A percentile compares a stretch with the other conserved stretches of the same genome.
Conservation (phyloP, 345 rosid species). For the Moricandia moricandioides region DNA sequence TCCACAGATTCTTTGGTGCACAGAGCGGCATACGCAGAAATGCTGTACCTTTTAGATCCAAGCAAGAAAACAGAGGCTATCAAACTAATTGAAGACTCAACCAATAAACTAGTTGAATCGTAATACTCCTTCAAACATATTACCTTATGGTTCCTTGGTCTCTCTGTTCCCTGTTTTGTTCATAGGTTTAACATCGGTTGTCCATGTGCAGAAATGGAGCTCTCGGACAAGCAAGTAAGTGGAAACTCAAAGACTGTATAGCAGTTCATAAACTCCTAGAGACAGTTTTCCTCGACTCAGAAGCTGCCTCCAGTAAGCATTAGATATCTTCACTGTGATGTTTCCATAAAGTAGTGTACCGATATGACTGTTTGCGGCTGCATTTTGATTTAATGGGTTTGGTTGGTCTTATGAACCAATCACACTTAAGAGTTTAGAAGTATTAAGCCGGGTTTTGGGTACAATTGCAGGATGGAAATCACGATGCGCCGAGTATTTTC, state of each 20-base stretch:
- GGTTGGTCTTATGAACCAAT: background rate
- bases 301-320: constrained; percentile 79
- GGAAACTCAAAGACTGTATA: constrained; percentile 90
- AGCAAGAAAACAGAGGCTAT: constrained; percentile 66
- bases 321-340: constrained; percentile 9
- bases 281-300: constrained; percentile 51
- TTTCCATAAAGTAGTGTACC: background rate
- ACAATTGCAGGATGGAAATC: constrained; percentile 78
- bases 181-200: background rate
- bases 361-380: background rate
- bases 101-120: constrained; percentile 53
- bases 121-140: constrained; percentile 34
- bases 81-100: constrained; percentile 73
- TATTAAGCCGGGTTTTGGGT: background rate
- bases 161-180: background rate
- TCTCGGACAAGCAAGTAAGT: constrained; percentile 56
- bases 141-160: background rate
- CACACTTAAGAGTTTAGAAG: background rate
- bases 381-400: constrained; percentile 1
- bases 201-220: constrained; percentile 53
- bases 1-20: constrained; percentile 83
- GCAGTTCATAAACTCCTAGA: constrained; percentile 66
- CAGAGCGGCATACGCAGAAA: constrained; percentile 92
- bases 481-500: constrained; percentile 66
- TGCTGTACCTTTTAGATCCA: constrained; percentile 66